phyloP scores from a whole-genome alignment of 345 rosid genomes.

The Euphorbia tirucalli region DNA sequence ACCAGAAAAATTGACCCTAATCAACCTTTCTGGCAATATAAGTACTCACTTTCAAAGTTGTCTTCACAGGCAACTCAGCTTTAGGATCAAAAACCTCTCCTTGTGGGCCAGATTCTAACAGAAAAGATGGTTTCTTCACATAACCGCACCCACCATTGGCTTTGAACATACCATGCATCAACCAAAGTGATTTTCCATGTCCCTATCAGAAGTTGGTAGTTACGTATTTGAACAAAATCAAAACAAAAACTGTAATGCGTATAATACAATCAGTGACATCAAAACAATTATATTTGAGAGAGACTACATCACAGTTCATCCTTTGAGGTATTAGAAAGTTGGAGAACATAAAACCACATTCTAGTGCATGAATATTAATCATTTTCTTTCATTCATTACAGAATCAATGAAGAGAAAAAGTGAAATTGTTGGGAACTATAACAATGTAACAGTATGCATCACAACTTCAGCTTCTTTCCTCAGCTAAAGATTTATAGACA shows the following conservation, averaged over 20 bases:
- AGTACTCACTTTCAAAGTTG: constrained; percentile 62
- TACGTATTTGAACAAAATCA: background rate
- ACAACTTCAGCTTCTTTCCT: background rate
- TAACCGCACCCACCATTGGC: constrained; percentile 95
- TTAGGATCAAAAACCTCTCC: constrained; percentile 65
- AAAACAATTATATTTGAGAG: background rate
- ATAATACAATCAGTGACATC: background rate
- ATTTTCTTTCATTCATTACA: background rate
- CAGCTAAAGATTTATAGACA: constrained; percentile 3
- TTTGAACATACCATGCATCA: constrained; percentile 91
- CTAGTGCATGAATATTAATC: background rate
- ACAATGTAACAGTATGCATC: background rate
- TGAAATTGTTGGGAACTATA: background rate
- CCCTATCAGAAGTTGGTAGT: constrained; percentile 42
- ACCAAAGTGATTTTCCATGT: constrained; percentile 74
- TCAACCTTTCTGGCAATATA: background rate
- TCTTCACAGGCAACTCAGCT: constrained; percentile 46
- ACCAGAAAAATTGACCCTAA: background rate
- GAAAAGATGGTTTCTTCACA: constrained; percentile 75
- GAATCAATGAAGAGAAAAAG: background rate
- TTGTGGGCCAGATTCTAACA: constrained; percentile 35
- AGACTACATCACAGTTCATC: background rate
- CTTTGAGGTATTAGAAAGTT: background rate
- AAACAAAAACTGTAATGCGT: background rate
- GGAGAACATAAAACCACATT: background rate